Conservation (phyloP, 164 flowering plant species). For the Stephania yunnanensis region DNA sequence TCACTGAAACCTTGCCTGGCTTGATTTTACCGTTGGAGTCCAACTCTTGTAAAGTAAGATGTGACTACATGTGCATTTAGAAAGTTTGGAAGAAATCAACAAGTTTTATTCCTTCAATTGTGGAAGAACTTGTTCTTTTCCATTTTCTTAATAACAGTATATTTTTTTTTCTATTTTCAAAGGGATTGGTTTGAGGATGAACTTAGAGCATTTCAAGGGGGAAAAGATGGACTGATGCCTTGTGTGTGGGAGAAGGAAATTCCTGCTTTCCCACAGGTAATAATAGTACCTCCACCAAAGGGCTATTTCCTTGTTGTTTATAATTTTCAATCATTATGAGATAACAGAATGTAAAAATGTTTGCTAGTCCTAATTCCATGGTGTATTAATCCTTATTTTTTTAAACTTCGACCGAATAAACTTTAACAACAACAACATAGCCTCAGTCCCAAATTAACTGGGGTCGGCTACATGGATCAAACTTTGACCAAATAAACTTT, state of each 20-base stretch:
- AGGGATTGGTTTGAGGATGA: slow-evolving; percentile 99
- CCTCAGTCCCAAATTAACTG: too few relatives aligned
- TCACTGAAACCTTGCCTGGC: neutral
- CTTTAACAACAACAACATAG: too few relatives aligned
- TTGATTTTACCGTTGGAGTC: neutral
- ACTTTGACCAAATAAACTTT: neutral
- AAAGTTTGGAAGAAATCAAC: too few relatives aligned
- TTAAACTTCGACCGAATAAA: neutral
- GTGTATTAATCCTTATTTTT: neutral
- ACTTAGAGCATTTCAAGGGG: slow-evolving; percentile 94
- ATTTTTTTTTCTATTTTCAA: neutral
- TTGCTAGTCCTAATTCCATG: neutral
- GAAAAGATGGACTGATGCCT: slow-evolving; percentile 83
- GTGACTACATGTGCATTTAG: neutral
- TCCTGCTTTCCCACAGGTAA: slow-evolving; percentile 91
- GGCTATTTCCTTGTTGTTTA: neutral
- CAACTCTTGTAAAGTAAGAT: neutral
- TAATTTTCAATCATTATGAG: neutral
- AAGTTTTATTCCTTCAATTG: neutral
- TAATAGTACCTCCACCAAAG: neutral
- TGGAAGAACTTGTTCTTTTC: neutral
- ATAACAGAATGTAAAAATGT: neutral
- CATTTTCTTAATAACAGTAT: neutral
- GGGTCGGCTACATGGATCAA: too few relatives aligned
- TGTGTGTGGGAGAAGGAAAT: slow-evolving; percentile 81